Evolutionary conservation across 1,284 basidiomycete genomes (phyloP).

Genomic region (Grifola frondosa): DNA sequence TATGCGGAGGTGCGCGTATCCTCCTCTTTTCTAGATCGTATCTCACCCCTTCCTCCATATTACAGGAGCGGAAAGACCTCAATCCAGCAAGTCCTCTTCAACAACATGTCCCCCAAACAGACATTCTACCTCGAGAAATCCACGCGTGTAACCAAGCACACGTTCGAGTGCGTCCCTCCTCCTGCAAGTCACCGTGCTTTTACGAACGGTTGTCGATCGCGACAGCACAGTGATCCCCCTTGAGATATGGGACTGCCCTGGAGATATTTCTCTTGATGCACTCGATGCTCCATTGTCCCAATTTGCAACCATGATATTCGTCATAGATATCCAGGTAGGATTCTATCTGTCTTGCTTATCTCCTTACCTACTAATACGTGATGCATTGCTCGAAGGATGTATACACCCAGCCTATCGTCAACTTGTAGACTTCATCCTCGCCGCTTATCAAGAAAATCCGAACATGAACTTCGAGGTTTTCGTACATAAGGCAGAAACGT

Average conservation of each 20-base stretch:
- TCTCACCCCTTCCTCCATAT: background rate
- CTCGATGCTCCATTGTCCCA: constrained; percentile 71
- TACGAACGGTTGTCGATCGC: constrained; percentile 4
- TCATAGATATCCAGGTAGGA: constrained; percentile 92
- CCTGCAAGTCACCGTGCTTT: background rate
- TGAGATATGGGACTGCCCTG: constrained; percentile 95
- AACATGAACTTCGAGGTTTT: constrained; percentile 88
- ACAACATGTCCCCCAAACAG: constrained; percentile 80
- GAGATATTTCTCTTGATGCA: constrained; percentile 75
- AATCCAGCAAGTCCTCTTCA: constrained; percentile 89
- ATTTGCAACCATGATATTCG: constrained; percentile 86
- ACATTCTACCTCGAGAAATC: constrained; percentile 92
- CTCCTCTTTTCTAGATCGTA: background rate
- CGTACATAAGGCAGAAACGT: constrained; percentile 93
- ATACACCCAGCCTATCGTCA: constrained; percentile 75
- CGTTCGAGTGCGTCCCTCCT: constrained; percentile 71
- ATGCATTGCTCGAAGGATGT: constrained; percentile 46
- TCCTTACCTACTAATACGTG: background rate
- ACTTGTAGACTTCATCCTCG: constrained; percentile 78
- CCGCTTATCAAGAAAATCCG: constrained; percentile 76
- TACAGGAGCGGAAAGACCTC: constrained; percentile 90
- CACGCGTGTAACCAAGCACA: constrained; percentile 71
- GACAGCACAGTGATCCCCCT: constrained; percentile 86
- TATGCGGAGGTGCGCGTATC: constrained; percentile 65
- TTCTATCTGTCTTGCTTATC: background rate